phyloP scores from a whole-genome alignment of 2,329 filamentous ascomycete genomes.

The Colletotrichum sp. region DNA sequence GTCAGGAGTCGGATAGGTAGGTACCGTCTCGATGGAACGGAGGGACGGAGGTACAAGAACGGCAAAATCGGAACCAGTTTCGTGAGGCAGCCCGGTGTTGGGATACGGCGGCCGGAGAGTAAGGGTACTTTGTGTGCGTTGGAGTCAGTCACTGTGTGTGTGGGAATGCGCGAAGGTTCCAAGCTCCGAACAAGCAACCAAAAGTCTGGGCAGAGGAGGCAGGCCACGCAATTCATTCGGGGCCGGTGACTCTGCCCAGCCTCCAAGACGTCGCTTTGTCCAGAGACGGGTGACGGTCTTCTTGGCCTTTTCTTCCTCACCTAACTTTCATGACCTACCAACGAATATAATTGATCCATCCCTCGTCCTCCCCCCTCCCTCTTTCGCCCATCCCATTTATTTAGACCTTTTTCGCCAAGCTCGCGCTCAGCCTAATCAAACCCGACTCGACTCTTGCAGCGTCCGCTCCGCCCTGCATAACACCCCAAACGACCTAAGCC shows the following conservation, averaged over 20 bases:
- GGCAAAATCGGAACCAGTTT: neutral
- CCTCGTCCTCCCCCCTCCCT: neutral
- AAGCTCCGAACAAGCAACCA: neutral
- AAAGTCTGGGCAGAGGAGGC: neutral
- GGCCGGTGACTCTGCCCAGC: conserved; percentile 20
- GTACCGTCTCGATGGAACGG: neutral
- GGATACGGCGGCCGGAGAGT: neutral
- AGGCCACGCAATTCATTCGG: conserved; percentile 16
- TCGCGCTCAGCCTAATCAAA: neutral
- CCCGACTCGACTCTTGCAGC: neutral
- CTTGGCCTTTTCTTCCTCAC: neutral
- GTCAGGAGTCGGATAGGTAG: neutral
- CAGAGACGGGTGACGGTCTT: neutral
- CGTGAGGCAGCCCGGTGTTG: neutral
- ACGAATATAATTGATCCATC: conserved; percentile 16
- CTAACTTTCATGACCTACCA: neutral
- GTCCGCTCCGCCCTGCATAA: neutral
- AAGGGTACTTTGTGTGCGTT: neutral
- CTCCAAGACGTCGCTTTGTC: conserved; percentile 15
- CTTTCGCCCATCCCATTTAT: neutral
- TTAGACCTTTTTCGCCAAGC: neutral
- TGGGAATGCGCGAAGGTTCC: neutral
- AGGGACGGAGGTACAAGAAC: neutral
- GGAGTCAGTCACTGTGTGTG: neutral
- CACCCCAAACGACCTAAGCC: neutral